phyloP scores from a whole-genome alignment of 2,329 filamentous ascomycete species.

The Sarocladiaceae sp. region DNA sequence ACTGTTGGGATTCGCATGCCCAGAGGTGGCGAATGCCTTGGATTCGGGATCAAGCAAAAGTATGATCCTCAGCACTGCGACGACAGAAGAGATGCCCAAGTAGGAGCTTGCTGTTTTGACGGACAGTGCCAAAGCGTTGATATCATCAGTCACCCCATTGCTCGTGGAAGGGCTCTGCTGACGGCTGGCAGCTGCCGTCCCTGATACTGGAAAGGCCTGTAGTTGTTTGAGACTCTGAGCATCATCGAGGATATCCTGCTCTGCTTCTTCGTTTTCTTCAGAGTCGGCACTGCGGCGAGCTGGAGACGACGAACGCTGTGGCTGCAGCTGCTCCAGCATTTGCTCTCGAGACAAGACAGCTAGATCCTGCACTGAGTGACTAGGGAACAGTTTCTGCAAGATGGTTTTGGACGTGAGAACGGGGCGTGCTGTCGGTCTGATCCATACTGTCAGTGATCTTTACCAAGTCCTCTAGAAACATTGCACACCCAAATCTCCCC shows the following conservation, averaged over 20 bases:
- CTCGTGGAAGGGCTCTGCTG: neutral
- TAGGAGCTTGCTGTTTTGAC: neutral
- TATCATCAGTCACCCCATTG: slow-evolving; percentile 4
- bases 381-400: neutral
- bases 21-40: neutral
- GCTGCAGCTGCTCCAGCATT: neutral
- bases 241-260: neutral
- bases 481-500: no score
- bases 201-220: slow-evolving; percentile 1
- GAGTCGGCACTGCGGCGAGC: no score
- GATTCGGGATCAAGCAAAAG: slow-evolving; percentile 2
- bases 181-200: neutral
- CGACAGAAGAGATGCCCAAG: neutral
- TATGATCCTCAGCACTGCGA: neutral
- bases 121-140: slow-evolving; percentile 1
- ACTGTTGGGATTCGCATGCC: no score
- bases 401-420: neutral
- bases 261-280: neutral
- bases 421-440: no score
- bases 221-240: slow-evolving; percentile 1
- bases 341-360: slow-evolving; percentile 1
- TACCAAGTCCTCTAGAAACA: no score
- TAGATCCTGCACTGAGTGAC: neutral
- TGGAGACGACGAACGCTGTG: neutral
- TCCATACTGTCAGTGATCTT: no score